phyloP scores from a whole-genome alignment of 2,329 filamentous ascomycete genomes.

The Ophiostoma himal-ulmi region DNA sequence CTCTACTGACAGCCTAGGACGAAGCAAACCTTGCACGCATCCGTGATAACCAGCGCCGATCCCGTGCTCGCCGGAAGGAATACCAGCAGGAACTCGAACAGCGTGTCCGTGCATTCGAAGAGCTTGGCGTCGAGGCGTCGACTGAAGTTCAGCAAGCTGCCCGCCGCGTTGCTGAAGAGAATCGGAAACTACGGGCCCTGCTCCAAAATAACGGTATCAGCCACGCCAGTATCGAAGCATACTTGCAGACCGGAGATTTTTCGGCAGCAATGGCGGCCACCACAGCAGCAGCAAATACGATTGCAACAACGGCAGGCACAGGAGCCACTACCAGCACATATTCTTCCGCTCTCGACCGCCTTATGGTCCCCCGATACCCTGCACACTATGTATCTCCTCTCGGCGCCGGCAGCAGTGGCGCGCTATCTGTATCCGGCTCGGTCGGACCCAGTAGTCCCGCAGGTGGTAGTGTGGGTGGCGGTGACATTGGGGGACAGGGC shows the following conservation, averaged over 20 bases:
- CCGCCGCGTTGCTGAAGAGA: slow-evolving; percentile 62
- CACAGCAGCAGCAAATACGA: not conserved
- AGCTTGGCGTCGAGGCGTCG: slow-evolving; percentile 60
- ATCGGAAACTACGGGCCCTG: slow-evolving; percentile 55
- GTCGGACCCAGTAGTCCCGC: slow-evolving; percentile 20
- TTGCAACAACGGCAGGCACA: too few relatives aligned
- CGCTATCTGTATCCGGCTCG: slow-evolving; percentile 5
- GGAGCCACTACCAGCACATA: slow-evolving; percentile 6
- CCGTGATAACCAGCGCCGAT: slow-evolving; percentile 70
- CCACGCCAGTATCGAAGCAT: slow-evolving; percentile 49
- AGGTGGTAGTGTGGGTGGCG: not conserved
- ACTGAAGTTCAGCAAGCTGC: slow-evolving; percentile 68
- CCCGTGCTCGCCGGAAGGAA: slow-evolving; percentile 67
- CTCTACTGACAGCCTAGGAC: slow-evolving; percentile 19
- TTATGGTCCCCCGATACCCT: slow-evolving; percentile 36
- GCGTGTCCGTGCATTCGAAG: slow-evolving; percentile 57
- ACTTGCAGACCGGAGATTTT: slow-evolving; percentile 28
- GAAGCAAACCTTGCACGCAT: slow-evolving; percentile 48
- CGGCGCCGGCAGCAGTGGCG: slow-evolving; percentile 28
- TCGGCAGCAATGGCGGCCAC: not conserved
- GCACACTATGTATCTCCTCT: slow-evolving; percentile 29
- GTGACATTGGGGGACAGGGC: not conserved
- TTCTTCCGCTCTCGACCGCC: slow-evolving; percentile 32
- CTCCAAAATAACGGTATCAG: slow-evolving; percentile 52
- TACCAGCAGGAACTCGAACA: slow-evolving; percentile 65